Evolutionary conservation across 1,139 yeast genomes (phyloP), one percentile per base, ranked within the genome.

Genomic region (Taiozyma sp.): DNA sequence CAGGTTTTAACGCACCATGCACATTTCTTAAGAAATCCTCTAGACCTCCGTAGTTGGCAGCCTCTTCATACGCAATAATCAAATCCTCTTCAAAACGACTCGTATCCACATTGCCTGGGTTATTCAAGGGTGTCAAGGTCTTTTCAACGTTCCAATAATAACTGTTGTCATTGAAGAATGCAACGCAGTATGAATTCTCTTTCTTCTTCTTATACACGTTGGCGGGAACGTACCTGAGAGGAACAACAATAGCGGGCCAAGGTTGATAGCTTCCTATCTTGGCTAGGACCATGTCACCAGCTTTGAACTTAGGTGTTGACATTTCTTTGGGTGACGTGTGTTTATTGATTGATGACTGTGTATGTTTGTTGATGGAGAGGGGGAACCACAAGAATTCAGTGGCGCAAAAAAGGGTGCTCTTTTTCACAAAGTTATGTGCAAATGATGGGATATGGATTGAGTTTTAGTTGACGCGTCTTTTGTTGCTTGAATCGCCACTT

Each of bases 241-340:
- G 53, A 14, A 51, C 9, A 6, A 51, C 29, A 7, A 51, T 40
- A n/a, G 51, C 40, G 7, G 74, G 74, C 74, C 74, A 70, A 12
- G 69, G 66, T 6, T 70, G 69, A 49, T 60, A 70, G 3, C 67
- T 59, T 1, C 66, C 68, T 32, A 68, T 67, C 50, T 68, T 68
- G 45, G 71, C 67, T 43, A 68, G 57, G 8, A 70, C 73, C 44
- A 68, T 46, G 52, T 65, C 68, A 10, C 72, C 71, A 7, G 71
- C 63, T 45, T 58, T 62, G 45, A 62, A 55, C 36, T 48, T 22
- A 19, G 49, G 30, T 23, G 30, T 44, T 4, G 32, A 6, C 41
- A 38, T 38, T 19, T 16, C 19, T 32, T 30, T 30, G 34, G 12
- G 7, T 30, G n/a, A 12, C n/a, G 14, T 30, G 34, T 30, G 34